Percentiles rank a stretch among this genome's conserved stretches.
Evolutionary conservation across 148 eudicot genomes (phyloP).

Genomic region (Fagopyrum homotropicum): DNA sequence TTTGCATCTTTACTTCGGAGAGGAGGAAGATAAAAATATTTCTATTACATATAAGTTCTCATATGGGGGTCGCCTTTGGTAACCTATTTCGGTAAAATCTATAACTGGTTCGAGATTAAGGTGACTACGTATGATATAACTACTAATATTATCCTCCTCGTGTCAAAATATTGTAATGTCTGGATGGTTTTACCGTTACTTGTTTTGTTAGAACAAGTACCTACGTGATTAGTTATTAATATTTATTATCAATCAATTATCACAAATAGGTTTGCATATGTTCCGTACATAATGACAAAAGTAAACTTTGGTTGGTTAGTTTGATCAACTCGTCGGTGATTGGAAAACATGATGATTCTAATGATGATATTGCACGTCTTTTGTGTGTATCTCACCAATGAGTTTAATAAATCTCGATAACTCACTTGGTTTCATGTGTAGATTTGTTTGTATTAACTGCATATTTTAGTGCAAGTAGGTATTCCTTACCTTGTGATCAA

Average conservation of each 20-base stretch:
- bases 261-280: slow-evolving; percentile 3
- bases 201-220: slow-evolving; percentile 1
- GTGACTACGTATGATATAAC: too few relatives aligned
- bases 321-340: slow-evolving; percentile 7
- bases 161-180: background rate
- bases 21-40: too few relatives aligned
- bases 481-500: background rate
- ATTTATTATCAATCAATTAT: background rate
- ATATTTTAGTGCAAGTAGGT: slow-evolving; percentile 2
- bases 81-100: too few relatives aligned
- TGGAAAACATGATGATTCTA: slow-evolving; percentile 11
- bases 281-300: background rate
- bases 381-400: too few relatives aligned
- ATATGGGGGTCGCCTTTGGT: too few relatives aligned
- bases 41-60: too few relatives aligned
- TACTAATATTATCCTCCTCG: too few relatives aligned
- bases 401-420: slow-evolving; percentile 5
- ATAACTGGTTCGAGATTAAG: too few relatives aligned
- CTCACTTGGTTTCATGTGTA: background rate
- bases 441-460: slow-evolving; percentile 1
- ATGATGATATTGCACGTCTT: background rate
- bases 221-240: background rate
- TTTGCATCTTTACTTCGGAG: too few relatives aligned
- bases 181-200: background rate
- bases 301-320: slow-evolving; percentile 6